Evolutionary conservation across 176 grass and related monocot species (phyloP).

Genomic region (Metroxylon sagu): DNA sequence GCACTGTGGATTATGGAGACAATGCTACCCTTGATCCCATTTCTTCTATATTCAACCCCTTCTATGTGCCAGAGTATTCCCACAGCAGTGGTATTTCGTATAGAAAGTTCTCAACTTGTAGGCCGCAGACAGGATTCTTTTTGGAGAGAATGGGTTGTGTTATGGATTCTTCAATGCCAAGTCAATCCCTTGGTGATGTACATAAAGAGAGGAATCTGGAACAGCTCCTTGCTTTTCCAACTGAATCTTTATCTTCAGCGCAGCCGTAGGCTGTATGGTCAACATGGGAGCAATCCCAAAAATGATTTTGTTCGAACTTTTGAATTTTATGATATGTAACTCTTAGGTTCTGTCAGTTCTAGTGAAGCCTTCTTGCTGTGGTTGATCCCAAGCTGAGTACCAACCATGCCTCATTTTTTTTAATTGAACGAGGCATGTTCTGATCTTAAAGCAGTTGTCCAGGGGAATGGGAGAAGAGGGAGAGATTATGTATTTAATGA

Average conservation of each 20-base stretch:
- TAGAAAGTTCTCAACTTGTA: constrained; percentile 47
- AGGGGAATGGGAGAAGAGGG: no score
- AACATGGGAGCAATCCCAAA: constrained; percentile 28
- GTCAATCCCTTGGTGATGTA: constrained; percentile 50
- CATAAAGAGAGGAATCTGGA: constrained; percentile 77
- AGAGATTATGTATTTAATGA: no score
- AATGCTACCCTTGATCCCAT: constrained; percentile 53
- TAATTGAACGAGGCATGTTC: no score
- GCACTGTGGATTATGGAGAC: constrained; percentile 69
- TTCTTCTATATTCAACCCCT: constrained; percentile 74
- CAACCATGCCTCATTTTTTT: no score
- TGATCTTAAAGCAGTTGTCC: no score
- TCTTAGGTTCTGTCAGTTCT: not conserved
- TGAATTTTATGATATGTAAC: constrained; percentile 82
- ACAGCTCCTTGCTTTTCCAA: constrained; percentile 21
- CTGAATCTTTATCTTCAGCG: constrained; percentile 27
- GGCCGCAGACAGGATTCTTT: constrained; percentile 71
- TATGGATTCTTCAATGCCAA: constrained; percentile 40
- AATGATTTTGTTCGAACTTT: constrained; percentile 80
- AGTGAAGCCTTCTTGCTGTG: no score
- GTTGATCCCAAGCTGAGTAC: no score
- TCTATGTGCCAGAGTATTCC: constrained; percentile 50
- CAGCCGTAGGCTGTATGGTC: constrained; percentile 30
- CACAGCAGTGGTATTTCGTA: constrained; percentile 31
- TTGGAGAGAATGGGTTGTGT: constrained; percentile 38